Percentiles rank a stretch among this genome's conserved stretches.
These are phyloP conservation scores for Nemophila menziesii DNA, from an alignment of 257 asterid genomes.

Conservation along the genomic window DNA sequence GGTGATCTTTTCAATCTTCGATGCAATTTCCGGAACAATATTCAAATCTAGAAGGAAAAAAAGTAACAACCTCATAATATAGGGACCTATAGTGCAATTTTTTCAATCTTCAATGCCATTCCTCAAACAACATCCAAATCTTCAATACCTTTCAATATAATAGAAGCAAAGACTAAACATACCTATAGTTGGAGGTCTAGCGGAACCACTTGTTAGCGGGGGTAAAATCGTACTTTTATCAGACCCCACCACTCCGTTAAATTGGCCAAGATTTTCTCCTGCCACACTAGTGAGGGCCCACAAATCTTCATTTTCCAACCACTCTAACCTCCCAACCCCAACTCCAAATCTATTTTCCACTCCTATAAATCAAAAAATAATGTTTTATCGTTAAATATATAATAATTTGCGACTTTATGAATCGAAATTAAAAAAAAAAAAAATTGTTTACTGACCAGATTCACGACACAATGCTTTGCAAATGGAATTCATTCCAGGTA, in stretches of 20 bases:
- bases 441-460: conserved; percentile 41
- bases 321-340: conserved; percentile 61
- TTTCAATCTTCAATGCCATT: too few species aligned
- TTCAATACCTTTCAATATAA: too few species aligned
- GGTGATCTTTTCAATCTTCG: conserved; percentile 56
- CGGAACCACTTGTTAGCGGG: conserved; percentile 53
- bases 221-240: conserved; percentile 58
- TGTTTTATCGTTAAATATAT: background rate
- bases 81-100: too few species aligned
- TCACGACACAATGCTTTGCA: conserved; percentile 66
- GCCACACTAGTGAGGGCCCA: conserved; percentile 68
- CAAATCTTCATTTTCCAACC: conserved; percentile 42
- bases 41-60: conserved; percentile 36
- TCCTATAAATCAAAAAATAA: conserved; percentile 26
- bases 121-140: too few species aligned
- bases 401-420: background rate
- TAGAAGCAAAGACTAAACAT: too few species aligned
- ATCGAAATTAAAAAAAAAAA: conserved; percentile 1
- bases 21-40: conserved; percentile 32
- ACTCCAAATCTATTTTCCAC: conserved; percentile 56
- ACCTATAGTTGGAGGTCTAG: conserved; percentile 79
- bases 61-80: conserved; percentile 5
- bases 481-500: conserved; percentile 87
- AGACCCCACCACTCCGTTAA: conserved; percentile 71
- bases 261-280: conserved; percentile 58